phyloP scores from a whole-genome alignment of 2,329 filamentous ascomycete species.

The Escovopsis sp. region DNA sequence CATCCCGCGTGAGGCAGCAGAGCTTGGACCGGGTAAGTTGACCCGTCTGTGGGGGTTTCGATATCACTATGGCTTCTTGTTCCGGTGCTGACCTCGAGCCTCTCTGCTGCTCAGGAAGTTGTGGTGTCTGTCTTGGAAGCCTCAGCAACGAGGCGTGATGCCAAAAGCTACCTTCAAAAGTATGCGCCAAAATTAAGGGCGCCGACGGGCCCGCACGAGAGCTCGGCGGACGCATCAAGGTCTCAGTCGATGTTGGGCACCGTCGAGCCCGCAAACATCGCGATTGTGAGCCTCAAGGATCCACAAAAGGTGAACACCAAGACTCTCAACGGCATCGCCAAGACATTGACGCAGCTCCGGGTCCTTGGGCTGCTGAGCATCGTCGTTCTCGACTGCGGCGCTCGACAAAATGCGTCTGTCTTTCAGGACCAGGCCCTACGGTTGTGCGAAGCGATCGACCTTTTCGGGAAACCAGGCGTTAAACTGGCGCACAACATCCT shows the following conservation, averaged over 20 bases:
- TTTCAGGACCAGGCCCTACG: conserved; percentile 53
- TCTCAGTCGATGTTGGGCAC: conserved; percentile 5
- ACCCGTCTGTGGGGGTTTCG: neutral
- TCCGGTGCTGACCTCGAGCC: neutral
- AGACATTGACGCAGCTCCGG: conserved; percentile 70
- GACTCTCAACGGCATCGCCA: conserved; percentile 59
- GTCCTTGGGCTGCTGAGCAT: conserved; percentile 69
- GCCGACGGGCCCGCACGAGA: conserved; percentile 14
- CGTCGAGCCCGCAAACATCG: conserved; percentile 39
- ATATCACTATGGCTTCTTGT: neutral
- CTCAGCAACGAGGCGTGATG: conserved; percentile 83
- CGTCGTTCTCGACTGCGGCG: conserved; percentile 62
- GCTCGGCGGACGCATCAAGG: conserved; percentile 18
- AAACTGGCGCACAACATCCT: conserved; percentile 43
- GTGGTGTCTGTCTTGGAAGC: conserved; percentile 76
- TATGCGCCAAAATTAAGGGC: conserved; percentile 31
- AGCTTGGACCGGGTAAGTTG: conserved; percentile 17
- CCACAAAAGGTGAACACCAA: conserved; percentile 55
- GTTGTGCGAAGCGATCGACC: conserved; percentile 59
- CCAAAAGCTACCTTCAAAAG: conserved; percentile 78
- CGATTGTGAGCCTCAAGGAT: conserved; percentile 68
- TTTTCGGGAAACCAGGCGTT: conserved; percentile 50
- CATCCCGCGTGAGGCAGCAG: conserved; percentile 16
- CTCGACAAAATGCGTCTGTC: conserved; percentile 22
- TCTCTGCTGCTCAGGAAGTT: conserved; percentile 51